Percentiles rank a stretch among this genome's conserved stretches.
phyloP scores from a whole-genome alignment of 441 rosid genomes.

The Populus trichocarpa region DNA sequence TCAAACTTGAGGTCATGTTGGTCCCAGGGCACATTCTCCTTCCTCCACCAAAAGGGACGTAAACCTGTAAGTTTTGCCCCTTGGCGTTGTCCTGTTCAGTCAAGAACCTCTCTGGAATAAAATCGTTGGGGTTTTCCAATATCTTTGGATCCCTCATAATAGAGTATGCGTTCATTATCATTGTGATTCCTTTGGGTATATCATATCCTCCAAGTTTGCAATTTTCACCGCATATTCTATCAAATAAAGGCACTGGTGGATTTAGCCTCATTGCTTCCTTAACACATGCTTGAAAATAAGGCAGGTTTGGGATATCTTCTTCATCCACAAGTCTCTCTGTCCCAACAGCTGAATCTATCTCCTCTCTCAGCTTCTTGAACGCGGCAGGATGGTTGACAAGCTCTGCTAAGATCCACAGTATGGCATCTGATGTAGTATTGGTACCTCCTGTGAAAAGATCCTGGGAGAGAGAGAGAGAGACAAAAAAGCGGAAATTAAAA shows the following conservation, averaged over 20 bases:
- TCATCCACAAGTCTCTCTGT: constrained; percentile 26
- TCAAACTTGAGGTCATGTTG: constrained; percentile 21
- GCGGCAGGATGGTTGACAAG: constrained; percentile 39
- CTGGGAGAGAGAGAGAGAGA: background rate
- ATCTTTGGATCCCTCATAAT: constrained; percentile 33
- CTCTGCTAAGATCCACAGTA: constrained; percentile 37
- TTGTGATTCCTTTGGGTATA: constrained; percentile 14
- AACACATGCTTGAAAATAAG: constrained; percentile 28
- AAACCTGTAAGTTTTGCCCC: background rate
- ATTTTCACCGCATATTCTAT: constrained; percentile 20
- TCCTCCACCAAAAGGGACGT: constrained; percentile 32
- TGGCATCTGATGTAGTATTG: constrained; percentile 27
- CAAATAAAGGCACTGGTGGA: constrained; percentile 21
- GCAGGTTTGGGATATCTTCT: constrained; percentile 29
- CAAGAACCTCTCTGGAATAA: constrained; percentile 37
- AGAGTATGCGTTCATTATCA: constrained; percentile 27
- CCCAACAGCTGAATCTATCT: constrained; percentile 33
- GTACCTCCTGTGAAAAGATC: constrained; percentile 20
- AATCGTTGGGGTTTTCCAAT: constrained; percentile 31
- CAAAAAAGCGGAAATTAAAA: no score
- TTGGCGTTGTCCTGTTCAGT: background rate
- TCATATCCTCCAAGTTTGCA: constrained; percentile 29
- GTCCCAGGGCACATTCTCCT: constrained; percentile 36
- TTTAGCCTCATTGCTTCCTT: constrained; percentile 32
- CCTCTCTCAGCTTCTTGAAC: constrained; percentile 29